These are phyloP conservation scores for Letharia columbiana DNA, from an alignment of 495 filamentous ascomycete genomes.

Conservation along the genomic window DNA sequence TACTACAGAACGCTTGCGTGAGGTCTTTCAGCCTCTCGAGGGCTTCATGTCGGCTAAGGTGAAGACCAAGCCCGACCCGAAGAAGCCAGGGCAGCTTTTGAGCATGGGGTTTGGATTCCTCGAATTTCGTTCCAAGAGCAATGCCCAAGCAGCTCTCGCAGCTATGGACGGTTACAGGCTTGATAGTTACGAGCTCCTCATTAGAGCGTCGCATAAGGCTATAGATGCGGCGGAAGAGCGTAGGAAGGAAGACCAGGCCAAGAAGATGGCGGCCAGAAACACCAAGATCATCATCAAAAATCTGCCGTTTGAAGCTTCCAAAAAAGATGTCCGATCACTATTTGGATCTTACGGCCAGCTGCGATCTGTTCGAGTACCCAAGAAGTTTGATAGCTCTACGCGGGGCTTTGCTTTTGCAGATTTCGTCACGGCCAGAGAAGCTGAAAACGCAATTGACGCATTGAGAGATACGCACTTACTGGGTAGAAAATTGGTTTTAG, in stretches of 20 bases:
- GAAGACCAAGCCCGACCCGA: constrained; percentile 81
- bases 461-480: constrained; percentile 89
- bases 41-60: constrained; percentile 78
- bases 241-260: constrained; percentile 67
- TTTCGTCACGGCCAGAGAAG: constrained; percentile 85
- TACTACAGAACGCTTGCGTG: constrained; percentile 59
- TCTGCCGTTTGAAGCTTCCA: constrained; percentile 87
- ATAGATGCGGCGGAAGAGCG: constrained; percentile 79
- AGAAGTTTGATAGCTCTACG: constrained; percentile 80
- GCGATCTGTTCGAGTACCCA: constrained; percentile 82
- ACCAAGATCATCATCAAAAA: constrained; percentile 99
- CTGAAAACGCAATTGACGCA: constrained; percentile 84
- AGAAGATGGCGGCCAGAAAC: constrained; percentile 59
- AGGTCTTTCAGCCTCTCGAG: constrained; percentile 68
- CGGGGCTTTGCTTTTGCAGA: constrained; percentile 97
- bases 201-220: constrained; percentile 77
- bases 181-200: constrained; percentile 72
- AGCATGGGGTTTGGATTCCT: constrained; percentile 97
- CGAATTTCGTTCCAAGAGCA: constrained; percentile 68
- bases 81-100: constrained; percentile 69
- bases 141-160: constrained; percentile 67
- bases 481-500: constrained; percentile 76
- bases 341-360: constrained; percentile 87
- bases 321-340: constrained; percentile 79
- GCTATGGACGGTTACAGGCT: constrained; percentile 82